phyloP scores from a whole-genome alignment of 306 rosid species.

The Cicer arietinum region DNA sequence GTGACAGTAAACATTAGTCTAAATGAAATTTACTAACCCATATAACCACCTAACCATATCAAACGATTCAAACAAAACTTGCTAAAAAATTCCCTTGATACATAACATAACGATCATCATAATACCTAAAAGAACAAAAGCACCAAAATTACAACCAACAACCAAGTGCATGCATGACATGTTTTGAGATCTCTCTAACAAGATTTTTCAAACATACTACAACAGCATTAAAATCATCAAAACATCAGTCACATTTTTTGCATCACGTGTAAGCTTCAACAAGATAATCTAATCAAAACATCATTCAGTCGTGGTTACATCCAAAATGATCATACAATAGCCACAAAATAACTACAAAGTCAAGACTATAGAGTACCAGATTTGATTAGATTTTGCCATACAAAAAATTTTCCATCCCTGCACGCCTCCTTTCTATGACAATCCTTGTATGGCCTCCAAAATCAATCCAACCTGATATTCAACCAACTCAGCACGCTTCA shows the following conservation, averaged over 20 bases:
- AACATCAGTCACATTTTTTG: neutral
- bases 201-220: neutral
- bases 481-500: neutral
- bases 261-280: neutral
- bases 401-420: neutral
- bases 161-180: neutral
- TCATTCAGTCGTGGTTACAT: neutral
- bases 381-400: neutral
- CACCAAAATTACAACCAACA: neutral
- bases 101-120: neutral
- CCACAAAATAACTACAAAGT: neutral
- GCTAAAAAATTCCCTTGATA: neutral
- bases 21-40: neutral
- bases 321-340: neutral
- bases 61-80: neutral
- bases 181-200: neutral
- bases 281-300: neutral
- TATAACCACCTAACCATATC: neutral
- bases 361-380: neutral
- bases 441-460: neutral
- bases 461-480: neutral
- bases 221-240: neutral
- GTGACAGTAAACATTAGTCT: neutral
- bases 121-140: neutral
- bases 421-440: neutral